Conservation (phyloP, 208 protist genomes). For the Borovskyia barvae region DNA sequence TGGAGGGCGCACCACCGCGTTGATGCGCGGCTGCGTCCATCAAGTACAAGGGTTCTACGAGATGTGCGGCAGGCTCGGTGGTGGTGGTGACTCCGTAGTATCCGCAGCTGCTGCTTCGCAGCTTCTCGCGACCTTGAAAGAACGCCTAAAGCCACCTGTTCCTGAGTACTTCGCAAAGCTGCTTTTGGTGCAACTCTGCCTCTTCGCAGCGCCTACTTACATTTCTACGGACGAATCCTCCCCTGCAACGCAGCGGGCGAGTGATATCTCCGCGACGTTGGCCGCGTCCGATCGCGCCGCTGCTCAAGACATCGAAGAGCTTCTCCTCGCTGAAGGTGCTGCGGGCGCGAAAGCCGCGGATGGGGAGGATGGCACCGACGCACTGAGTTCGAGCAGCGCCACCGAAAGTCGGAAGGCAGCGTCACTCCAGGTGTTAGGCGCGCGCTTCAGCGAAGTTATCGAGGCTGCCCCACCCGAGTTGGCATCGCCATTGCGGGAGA, state of each 20-base stretch:
- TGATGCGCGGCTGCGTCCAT: conserved; percentile 27
- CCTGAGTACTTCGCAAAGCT: conserved; percentile 17
- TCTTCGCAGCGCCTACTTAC: neutral
- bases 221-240: no score
- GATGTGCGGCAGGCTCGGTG: conserved; percentile 6
- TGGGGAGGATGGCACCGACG: neutral
- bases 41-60: conserved; percentile 31
- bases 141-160: conserved; percentile 17
- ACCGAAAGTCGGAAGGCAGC: neutral
- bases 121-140: neutral
- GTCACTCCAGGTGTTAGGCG: conserved; percentile 1
- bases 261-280: conserved; percentile 1
- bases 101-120: neutral
- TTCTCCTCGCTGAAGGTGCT: conserved; percentile 8
- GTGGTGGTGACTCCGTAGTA: neutral
- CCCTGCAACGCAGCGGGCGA: neutral
- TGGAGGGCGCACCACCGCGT: conserved; percentile 16
- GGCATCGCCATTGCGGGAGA: neutral
- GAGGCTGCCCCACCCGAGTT: conserved; percentile 1
- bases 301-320: conserved; percentile 16
- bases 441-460: conserved; percentile 2
- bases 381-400: no score
- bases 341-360: neutral
- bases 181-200: conserved; percentile 22
- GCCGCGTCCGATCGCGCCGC: conserved; percentile 6